Conservation (phyloP, 2,329 filamentous ascomycete genomes). For the Colletotrichum costaricense region DNA sequence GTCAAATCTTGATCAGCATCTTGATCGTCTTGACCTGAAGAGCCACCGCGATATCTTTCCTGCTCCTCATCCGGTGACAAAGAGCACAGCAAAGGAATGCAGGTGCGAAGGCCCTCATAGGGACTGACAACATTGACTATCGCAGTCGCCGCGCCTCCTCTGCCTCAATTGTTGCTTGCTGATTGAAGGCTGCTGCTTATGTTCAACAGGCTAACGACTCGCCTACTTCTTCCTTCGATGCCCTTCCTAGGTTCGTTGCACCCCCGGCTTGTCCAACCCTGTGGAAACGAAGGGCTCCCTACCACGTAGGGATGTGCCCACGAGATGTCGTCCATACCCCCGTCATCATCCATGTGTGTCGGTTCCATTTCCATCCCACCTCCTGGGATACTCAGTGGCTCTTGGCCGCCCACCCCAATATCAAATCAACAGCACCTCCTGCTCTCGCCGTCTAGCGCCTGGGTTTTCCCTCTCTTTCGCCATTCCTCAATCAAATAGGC, state of each 20-base stretch:
- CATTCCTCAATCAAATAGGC: background rate
- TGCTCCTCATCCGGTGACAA: background rate
- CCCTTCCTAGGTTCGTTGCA: slow-evolving; percentile 33
- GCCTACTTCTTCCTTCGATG: slow-evolving; percentile 35
- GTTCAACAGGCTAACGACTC: slow-evolving; percentile 10
- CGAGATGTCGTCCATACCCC: slow-evolving; percentile 32
- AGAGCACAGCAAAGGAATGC: background rate
- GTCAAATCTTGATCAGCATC: background rate
- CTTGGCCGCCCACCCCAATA: slow-evolving; percentile 33
- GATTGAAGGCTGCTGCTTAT: slow-evolving; percentile 6
- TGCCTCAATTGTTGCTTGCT: background rate
- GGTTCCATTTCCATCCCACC: slow-evolving; percentile 34
- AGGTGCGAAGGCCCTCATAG: background rate
- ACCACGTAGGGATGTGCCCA: slow-evolving; percentile 32
- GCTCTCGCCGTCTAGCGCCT: background rate
- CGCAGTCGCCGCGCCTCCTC: background rate
- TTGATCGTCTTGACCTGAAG: background rate
- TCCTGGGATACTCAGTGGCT: slow-evolving; percentile 22
- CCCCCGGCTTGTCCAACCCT: slow-evolving; percentile 33
- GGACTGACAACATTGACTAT: background rate
- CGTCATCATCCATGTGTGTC: slow-evolving; percentile 31
- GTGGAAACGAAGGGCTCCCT: slow-evolving; percentile 34
- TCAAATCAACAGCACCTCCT: slow-evolving; percentile 31
- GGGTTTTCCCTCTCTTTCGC: background rate
- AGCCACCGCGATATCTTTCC: background rate